Percentiles rank a stretch among this genome's conserved stretches.
phyloP scores from a whole-genome alignment of 208 protist species.

The Leishmania guyanensis region DNA sequence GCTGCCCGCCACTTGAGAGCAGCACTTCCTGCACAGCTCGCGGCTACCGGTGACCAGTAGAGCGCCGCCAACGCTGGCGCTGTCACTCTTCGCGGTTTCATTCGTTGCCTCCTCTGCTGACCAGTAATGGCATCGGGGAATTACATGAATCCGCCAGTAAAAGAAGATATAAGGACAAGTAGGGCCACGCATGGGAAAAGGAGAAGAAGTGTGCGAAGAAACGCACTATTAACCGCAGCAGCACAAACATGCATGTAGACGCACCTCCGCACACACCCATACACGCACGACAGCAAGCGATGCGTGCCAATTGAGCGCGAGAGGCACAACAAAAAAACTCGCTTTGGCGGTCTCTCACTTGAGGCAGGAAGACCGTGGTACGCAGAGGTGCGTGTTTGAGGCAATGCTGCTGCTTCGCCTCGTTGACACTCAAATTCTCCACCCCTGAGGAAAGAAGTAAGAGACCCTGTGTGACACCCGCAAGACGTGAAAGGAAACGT shows the following conservation, averaged over 20 bases:
- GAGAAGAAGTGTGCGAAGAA: not conserved
- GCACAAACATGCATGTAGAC: too few species aligned
- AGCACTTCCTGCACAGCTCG: not conserved
- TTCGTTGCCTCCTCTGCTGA: not conserved
- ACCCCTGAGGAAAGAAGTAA: not conserved
- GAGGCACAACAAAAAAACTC: not conserved
- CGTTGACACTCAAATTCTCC: not conserved
- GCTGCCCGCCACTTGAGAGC: not conserved
- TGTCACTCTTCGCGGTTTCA: not conserved
- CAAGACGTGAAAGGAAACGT: not conserved
- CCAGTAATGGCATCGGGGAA: not conserved
- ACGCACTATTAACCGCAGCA: not conserved
- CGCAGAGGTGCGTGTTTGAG: not conserved
- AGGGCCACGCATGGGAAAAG: not conserved
- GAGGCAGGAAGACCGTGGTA: not conserved
- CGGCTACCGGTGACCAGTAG: not conserved
- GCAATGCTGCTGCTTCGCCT: not conserved
- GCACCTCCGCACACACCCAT: not conserved
- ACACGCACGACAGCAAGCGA: not conserved
- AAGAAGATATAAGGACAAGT: not conserved
- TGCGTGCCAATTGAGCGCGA: not conserved
- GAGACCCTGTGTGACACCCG: not conserved
- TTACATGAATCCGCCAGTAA: not conserved
- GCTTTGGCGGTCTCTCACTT: not conserved
- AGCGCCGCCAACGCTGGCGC: not conserved